phyloP scores from a whole-genome alignment of 2,329 filamentous ascomycete genomes.

The Xylaria sp. region DNA sequence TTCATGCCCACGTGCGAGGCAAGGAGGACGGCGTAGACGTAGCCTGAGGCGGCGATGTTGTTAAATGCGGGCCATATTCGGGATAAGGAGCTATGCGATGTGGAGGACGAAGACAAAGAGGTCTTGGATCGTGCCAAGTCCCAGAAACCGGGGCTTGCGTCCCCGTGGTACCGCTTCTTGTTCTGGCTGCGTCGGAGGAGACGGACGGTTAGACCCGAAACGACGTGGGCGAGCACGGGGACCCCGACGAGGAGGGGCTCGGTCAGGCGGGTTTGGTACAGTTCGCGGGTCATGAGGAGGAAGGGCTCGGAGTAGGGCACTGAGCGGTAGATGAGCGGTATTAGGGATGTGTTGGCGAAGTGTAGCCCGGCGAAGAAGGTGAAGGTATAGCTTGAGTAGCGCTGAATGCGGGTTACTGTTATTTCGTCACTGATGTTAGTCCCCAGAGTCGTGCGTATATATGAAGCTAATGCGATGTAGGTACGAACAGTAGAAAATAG shows the following conservation, averaged over 20 bases:
- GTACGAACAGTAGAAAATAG: constrained; percentile 78
- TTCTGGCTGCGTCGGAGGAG: constrained; percentile 78
- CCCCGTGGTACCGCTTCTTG: constrained; percentile 81
- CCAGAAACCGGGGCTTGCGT: constrained; percentile 66
- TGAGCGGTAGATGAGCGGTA: constrained; percentile 78
- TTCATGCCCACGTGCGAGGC: constrained; percentile 80
- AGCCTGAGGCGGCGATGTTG: constrained; percentile 78
- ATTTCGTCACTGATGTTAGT: constrained; percentile 5
- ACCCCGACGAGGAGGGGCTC: constrained; percentile 83
- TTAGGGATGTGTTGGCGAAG: constrained; percentile 81
- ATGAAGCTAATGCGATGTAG: neutral
- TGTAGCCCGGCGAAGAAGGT: constrained; percentile 80
- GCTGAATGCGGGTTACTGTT: constrained; percentile 71
- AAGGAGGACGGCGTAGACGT: constrained; percentile 72
- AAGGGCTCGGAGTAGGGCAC: constrained; percentile 82
- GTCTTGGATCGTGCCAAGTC: constrained; percentile 41
- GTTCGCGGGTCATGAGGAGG: constrained; percentile 88
- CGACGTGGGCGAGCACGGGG: constrained; percentile 79
- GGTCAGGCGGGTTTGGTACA: constrained; percentile 85
- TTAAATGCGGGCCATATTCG: constrained; percentile 76
- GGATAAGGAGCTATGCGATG: constrained; percentile 18
- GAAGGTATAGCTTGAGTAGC: constrained; percentile 89
- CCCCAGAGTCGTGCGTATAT: neutral
- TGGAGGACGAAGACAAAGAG: constrained; percentile 44
- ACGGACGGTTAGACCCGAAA: constrained; percentile 80